Conservation (phyloP, 805 yeast species). For the Ogataea trehalophila region DNA sequence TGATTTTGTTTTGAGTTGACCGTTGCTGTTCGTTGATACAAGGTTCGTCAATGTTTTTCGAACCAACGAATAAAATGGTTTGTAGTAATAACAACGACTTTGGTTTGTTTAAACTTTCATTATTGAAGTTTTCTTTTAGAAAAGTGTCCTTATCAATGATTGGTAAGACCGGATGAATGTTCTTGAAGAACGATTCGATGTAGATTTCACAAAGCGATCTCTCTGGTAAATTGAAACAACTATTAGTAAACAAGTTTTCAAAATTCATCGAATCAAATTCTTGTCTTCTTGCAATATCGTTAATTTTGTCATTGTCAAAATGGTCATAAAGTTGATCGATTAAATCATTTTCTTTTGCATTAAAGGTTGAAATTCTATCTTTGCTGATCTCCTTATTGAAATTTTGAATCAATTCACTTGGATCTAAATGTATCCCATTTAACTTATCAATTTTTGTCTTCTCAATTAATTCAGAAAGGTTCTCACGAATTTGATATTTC, state of each 20-base stretch:
- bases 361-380: neutral
- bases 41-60: slow-evolving; percentile 52
- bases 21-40: slow-evolving; percentile 42
- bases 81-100: slow-evolving; percentile 58
- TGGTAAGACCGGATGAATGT: slow-evolving; percentile 65
- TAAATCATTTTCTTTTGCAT: too few relatives aligned
- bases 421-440: slow-evolving; percentile 10
- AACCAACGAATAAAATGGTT: slow-evolving; percentile 60
- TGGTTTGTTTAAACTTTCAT: slow-evolving; percentile 46
- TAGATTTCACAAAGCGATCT: slow-evolving; percentile 53
- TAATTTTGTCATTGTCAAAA: neutral
- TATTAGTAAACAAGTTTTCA: slow-evolving; percentile 54
- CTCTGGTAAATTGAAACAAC: slow-evolving; percentile 67
- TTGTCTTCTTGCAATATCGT: slow-evolving; percentile 1
- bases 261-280: slow-evolving; percentile 38
- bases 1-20: slow-evolving; percentile 37
- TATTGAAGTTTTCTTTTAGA: slow-evolving; percentile 40
- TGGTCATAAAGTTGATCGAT: slow-evolving; percentile 4
- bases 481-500: slow-evolving; percentile 11
- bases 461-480: slow-evolving; percentile 8
- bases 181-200: slow-evolving; percentile 53
- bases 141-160: slow-evolving; percentile 58
- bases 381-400: too few relatives aligned
- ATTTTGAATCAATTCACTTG: neutral
- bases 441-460: slow-evolving; percentile 6